Percentiles rank a stretch among this genome's conserved stretches.
Conservation (phyloP, 2,329 filamentous ascomycete genomes). For the Talaromyces sp. region DNA sequence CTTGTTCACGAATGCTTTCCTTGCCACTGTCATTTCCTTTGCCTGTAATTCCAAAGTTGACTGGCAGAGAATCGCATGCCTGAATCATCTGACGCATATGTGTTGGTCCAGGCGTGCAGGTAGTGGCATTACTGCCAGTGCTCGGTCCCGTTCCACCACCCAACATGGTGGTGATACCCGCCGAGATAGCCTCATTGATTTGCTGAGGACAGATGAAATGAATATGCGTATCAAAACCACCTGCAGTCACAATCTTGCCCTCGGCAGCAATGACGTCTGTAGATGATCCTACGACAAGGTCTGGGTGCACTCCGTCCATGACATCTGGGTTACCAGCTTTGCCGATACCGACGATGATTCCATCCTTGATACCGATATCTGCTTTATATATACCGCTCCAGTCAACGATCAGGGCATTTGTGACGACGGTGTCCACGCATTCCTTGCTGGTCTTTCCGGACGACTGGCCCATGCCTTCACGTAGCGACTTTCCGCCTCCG, state of each 20-base stretch:
- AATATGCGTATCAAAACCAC: constrained; percentile 84
- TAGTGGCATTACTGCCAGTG: constrained; percentile 86
- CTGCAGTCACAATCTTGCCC: constrained; percentile 84
- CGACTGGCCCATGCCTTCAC: constrained; percentile 94
- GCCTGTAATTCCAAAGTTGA: constrained; percentile 87
- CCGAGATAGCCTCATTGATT: constrained; percentile 73
- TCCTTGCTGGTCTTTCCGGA: constrained; percentile 69
- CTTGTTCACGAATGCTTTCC: constrained; percentile 70
- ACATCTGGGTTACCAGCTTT: constrained; percentile 97
- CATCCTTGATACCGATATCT: constrained; percentile 88
- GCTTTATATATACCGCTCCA: constrained; percentile 94
- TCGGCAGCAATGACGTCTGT: constrained; percentile 92
- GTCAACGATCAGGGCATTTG: constrained; percentile 85
- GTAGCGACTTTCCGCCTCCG: constrained; percentile 86
- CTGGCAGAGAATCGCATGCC: constrained; percentile 71
- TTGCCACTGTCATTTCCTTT: constrained; percentile 85
- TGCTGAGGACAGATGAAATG: constrained; percentile 97
- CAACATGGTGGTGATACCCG: constrained; percentile 84
- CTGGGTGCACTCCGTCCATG: constrained; percentile 78
- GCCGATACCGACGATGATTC: constrained; percentile 80
- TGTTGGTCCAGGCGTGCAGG: constrained; percentile 80
- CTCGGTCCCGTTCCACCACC: constrained; percentile 92
- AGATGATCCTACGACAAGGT: constrained; percentile 78
- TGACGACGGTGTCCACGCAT: constrained; percentile 78
- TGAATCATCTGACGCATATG: constrained; percentile 88